Conservation (phyloP, 208 protist species). For the Trypanosomatidae sp. region DNA sequence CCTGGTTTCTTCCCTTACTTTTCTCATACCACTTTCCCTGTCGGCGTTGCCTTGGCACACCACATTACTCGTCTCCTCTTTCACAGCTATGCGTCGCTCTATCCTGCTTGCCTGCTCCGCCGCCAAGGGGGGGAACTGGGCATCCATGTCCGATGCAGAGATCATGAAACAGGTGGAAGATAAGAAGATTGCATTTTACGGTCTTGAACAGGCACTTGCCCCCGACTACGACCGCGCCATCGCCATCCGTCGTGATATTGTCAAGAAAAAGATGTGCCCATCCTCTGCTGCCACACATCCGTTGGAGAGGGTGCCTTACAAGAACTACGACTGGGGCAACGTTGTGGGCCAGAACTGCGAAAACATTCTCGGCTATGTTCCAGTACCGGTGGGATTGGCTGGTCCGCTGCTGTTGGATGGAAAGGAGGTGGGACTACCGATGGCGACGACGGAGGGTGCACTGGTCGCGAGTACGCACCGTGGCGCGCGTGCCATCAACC, state of each 20-base stretch:
- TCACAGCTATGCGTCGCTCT: constrained; percentile 25
- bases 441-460: constrained; percentile 98
- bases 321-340: constrained; percentile 87
- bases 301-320: constrained; percentile 82
- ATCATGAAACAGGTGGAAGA: constrained; percentile 67
- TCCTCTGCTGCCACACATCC: constrained; percentile 30
- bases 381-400: constrained; percentile 95
- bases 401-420: constrained; percentile 96
- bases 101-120: constrained; percentile 23
- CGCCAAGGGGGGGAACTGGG: constrained; percentile 46
- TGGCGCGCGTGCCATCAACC: constrained; percentile 94
- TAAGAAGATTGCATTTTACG: constrained; percentile 86
- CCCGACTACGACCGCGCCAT: constrained; percentile 91
- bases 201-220: constrained; percentile 77
- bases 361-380: constrained; percentile 97
- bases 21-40: not conserved
- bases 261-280: constrained; percentile 55
- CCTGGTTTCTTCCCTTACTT: not conserved
- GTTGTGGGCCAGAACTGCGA: constrained; percentile 95
- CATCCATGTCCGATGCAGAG: constrained; percentile 60
- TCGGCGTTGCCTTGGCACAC: not conserved
- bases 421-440: constrained; percentile 87
- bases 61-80: not conserved
- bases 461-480: constrained; percentile 96
- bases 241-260: constrained; percentile 76